Base-by-base conservation (phyloP, 768 basidiomycete genomes). In the Daedaleopsis nitida region DNA sequence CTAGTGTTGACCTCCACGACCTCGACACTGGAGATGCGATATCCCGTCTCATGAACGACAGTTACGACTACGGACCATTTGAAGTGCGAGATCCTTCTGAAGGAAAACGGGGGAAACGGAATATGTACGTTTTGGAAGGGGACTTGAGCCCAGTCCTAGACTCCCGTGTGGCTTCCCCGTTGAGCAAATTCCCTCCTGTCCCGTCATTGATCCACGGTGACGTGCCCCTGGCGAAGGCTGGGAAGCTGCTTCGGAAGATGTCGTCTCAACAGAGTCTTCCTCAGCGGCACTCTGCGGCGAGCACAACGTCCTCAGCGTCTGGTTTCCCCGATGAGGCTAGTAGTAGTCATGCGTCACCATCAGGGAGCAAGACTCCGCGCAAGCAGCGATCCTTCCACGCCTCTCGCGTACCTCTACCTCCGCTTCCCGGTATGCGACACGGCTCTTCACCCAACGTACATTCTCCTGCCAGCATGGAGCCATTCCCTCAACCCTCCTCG, bases 361-460 rank as follows among this genome's bases (percentile, higher is more conserved):
- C 59, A 10, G 39, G 51, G 7, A 53, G 54, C 27, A 68, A 68
- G 61, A 44, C 43, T 6, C 69, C 70, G 75, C 60, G 86, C 65
- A 77, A 87, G 70, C 86, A 86, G 69, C 83, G 82, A 39, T 86
- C 84, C n/a, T 88, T 87, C 65, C 82, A 86, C 70, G 81, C 83
- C 66, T 75, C 83, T 45, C 83, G 81, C 47, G 71, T 83, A 14
- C 81, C 84, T 39, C 70, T 85, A n/a, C 82, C 84, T 17, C 76
- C 84, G 32, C 70, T 86, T 12, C 81, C 73, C 24, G 65, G 69
- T 1, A 58, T 74, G 48, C 70, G 72, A 32, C 72, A 74, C 49
- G 43, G 66, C 16, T 68, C 64, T 32, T 69, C 73, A 14, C 64
- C 49, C 37, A 57, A 35, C 39, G 55, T 57, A 17, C 39, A 63